Base-by-base conservation (phyloP, 768 basidiomycete species). In the Cystobasidium tubakii region DNA sequence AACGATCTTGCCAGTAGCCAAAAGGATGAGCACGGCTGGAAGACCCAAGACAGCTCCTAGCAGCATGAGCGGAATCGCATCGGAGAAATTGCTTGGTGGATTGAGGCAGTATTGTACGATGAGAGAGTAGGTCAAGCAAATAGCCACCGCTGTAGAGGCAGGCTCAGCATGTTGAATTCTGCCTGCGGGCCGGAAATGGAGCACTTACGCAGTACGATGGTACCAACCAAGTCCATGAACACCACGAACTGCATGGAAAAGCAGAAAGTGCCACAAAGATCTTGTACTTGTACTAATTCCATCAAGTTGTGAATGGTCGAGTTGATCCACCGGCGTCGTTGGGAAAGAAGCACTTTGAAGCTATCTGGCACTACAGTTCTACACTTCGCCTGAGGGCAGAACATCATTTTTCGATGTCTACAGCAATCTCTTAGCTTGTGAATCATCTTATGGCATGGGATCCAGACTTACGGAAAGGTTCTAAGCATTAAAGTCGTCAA, bases 201-300 rank as follows among this genome's bases (percentile, higher is more conserved):
- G 39, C 13, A 43, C 69, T 71, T 31, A 71, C 69, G 69, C 21
- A 71, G 34, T 44, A 71, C 69, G 44, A 81, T 79, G 10, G 82
- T 83, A 25, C 82, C 82, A 67, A 83, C 77, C n/a, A 83, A 75
- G 29, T 76, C 77, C 75, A 76, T 74, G 83, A 95, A 92, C 67
- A 98, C 93, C 81, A 98, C 88, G 81, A 98, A 98, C 81, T 98
- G 96, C 94, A 97, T 98, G 82, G 92, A 96, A 83, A 98, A 97
- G 84, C 96, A 99, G 83, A 99, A 99, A 34, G 95, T 98, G 42
- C 96, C 96, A 82, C 96, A 98, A 19, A 97, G 86, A 80, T 99
- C 92, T 77, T 90, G 91, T 46, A 99, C 96, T 75, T 91, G 87
- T 42, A 97, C 91, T 44, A 99, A 89, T 81, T 99, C 96, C 93